Evolutionary conservation across 768 basidiomycete genomes (phyloP), one percentile per base, ranked within the genome.

Genomic region (Leccinum subgranulosum): DNA sequence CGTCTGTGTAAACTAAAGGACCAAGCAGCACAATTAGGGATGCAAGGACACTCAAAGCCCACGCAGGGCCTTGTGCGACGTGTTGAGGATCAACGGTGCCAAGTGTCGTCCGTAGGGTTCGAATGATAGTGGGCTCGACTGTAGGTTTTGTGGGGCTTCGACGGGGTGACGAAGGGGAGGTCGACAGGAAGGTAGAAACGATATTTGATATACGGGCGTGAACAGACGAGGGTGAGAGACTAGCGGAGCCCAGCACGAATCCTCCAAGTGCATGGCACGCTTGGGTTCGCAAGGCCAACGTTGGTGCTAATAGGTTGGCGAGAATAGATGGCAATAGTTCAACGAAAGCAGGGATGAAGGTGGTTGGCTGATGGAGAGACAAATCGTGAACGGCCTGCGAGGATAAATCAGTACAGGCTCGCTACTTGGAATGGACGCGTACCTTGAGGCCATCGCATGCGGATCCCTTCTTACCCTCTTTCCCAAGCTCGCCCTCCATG

Each of bases 391-490:
- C 78, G 4, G 89, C 90, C 90, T 91, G 54, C 11, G 46, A 47
- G n/a, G 12, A 51, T 11, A n/a, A 53, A 49, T 65, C 31, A 62
- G 69, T 41, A 51, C 29, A 49, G 53, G 47, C 28, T 46, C 15
- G 55, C 46, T 27, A 27, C 43, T 55, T 49, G 60, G 54, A 60
- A 25, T 33, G 36, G 43, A 45, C 17, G 68, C 72, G 63, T 67
- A 87, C 91, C 81, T 86, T 90, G 48, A 92, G 77, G 21, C 88
- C 89, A 69, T 94, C 91, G 33, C 81, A 87, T 2, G 79, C 81
- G 4, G 91, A 84, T 0, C 92, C 92, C 65, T 91, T 92, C 76
- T 93, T 93, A 10, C 92, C 92, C 69, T 94, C 92, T 68, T 90
- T 90, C 6, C 92, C 92, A 14, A 93, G 81, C 60, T 92, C 87